These are phyloP conservation scores for Candida pseudoglaebosa DNA, from an alignment of 805 yeast species.

Conservation along the genomic window DNA sequence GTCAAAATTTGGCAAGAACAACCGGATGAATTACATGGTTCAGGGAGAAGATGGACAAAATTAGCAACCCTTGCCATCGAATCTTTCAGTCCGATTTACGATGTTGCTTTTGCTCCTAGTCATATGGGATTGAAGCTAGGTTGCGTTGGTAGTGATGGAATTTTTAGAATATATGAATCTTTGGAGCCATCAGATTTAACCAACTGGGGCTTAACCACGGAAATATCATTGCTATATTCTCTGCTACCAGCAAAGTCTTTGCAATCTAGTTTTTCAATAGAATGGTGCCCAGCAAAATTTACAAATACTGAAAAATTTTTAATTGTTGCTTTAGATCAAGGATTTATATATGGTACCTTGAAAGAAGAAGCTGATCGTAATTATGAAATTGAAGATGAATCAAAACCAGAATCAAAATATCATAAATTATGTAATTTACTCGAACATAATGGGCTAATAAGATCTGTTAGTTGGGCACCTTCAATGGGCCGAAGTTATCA, in stretches of 20 bases:
- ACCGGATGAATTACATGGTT: slow-evolving; percentile 66
- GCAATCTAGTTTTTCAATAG: slow-evolving; percentile 79
- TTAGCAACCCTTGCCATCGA: slow-evolving; percentile 73
- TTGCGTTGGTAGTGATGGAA: slow-evolving; percentile 86
- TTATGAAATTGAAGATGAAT: slow-evolving; percentile 9
- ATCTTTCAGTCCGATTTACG: slow-evolving; percentile 83
- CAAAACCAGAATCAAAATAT: slow-evolving; percentile 31
- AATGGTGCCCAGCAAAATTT: slow-evolving; percentile 89
- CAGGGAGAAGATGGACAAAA: slow-evolving; percentile 82
- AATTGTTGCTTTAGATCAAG: slow-evolving; percentile 84
- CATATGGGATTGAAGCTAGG: slow-evolving; percentile 80
- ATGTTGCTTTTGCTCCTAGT: slow-evolving; percentile 83
- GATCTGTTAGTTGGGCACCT: slow-evolving; percentile 96
- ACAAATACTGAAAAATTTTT: slow-evolving; percentile 69
- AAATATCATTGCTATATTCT: slow-evolving; percentile 58
- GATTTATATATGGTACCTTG: slow-evolving; percentile 56
- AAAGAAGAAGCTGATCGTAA: slow-evolving; percentile 7
- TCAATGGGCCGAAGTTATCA: slow-evolving; percentile 89
- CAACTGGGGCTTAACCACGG: slow-evolving; percentile 76
- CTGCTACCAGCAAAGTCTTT: slow-evolving; percentile 72
- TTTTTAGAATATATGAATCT: slow-evolving; percentile 79
- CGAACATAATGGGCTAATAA: slow-evolving; percentile 80
- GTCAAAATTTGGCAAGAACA: slow-evolving; percentile 90
- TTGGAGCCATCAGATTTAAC: slow-evolving; percentile 84
- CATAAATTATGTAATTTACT: slow-evolving; percentile 61